Evolutionary conservation across 2,329 filamentous ascomycete species (phyloP).

Genomic region (Dactylellina leptospora): DNA sequence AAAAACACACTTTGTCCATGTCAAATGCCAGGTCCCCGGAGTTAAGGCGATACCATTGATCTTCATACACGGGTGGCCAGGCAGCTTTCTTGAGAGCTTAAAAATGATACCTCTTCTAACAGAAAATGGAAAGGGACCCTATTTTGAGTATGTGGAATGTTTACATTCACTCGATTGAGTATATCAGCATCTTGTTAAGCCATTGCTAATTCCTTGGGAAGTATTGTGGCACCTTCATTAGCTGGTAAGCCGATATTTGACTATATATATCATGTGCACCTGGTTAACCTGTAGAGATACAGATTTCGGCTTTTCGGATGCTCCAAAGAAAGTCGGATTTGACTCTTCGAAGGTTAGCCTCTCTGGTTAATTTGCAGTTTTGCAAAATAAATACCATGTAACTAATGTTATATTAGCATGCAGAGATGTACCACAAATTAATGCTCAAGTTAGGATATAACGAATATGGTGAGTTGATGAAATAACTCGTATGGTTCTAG

Average conservation of each 20-base stretch:
- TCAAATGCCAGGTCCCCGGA: slow-evolving; percentile 61
- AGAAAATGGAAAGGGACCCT: slow-evolving; percentile 5
- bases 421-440: slow-evolving; percentile 72
- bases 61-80: slow-evolving; percentile 77
- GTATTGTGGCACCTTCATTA: slow-evolving; percentile 62
- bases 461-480: slow-evolving; percentile 66
- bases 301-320: slow-evolving; percentile 41
- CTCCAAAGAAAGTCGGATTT: slow-evolving; percentile 55
- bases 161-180: too few relatives aligned
- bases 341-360: slow-evolving; percentile 12
- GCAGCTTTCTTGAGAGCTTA: slow-evolving; percentile 72
- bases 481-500: neutral
- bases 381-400: too few relatives aligned
- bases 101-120: slow-evolving; percentile 66
- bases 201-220: neutral
- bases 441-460: slow-evolving; percentile 74
- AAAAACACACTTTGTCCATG: slow-evolving; percentile 72
- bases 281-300: too few relatives aligned
- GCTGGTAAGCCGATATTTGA: slow-evolving; percentile 28
- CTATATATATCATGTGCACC: neutral
- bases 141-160: slow-evolving; percentile 39
- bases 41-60: slow-evolving; percentile 70
- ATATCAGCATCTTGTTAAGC: too few relatives aligned
- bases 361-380: too few relatives aligned
- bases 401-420: slow-evolving; percentile 69